A percentile compares a stretch with the other conserved stretches of the same genome.
Conservation (phyloP, 257 asterid species). For the Capsicum rhomboideum region DNA sequence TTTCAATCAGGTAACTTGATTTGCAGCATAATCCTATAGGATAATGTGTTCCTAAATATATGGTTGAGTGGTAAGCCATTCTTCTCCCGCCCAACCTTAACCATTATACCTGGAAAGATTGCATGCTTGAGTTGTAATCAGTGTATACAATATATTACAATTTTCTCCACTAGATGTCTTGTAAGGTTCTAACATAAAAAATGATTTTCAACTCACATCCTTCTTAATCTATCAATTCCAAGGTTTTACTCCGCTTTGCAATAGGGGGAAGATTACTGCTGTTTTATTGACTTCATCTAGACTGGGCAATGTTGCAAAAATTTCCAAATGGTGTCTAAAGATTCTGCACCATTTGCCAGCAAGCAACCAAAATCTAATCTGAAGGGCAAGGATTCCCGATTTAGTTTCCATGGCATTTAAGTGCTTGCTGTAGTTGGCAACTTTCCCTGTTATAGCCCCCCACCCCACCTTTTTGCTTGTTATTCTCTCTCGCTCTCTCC, state of each 20-base stretch:
- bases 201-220: not conserved
- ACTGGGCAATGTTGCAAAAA: constrained; percentile 28
- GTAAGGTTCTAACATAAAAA: not conserved
- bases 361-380: constrained; percentile 41
- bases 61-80: not conserved
- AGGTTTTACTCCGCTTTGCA: not conserved
- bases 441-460: constrained; percentile 19
- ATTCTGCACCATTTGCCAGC: constrained; percentile 46
- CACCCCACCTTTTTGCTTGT: too few relatives aligned
- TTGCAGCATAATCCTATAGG: not conserved
- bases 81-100: not conserved
- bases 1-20: constrained; percentile 62
- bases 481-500: not conserved
- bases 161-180: not conserved
- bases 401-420: constrained; percentile 6
- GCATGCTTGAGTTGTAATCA: not conserved
- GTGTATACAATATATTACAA: not conserved
- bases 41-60: not conserved
- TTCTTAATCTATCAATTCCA: not conserved
- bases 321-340: constrained; percentile 44
- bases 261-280: not conserved
- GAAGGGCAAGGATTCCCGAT: constrained; percentile 23
- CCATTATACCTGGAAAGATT: not conserved
- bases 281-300: not conserved
- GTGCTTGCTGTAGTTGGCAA: constrained; percentile 10